Conservation (phyloP, 2,329 filamentous ascomycete species). For the Pestalotiopsis sp. region DNA sequence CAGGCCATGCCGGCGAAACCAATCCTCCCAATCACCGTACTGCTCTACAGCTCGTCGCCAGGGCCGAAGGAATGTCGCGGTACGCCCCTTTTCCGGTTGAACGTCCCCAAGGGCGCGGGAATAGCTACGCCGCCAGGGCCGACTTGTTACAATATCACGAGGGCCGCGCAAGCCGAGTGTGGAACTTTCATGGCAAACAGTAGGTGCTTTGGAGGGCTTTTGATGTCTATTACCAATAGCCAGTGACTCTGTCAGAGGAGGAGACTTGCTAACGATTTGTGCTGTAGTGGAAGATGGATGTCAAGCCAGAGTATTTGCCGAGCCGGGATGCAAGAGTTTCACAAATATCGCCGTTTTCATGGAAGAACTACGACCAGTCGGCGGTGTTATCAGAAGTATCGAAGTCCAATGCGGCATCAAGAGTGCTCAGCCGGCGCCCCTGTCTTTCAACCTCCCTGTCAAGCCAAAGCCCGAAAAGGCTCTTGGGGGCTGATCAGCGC, state of each 20-base stretch:
- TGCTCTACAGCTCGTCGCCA: slow-evolving; percentile 38
- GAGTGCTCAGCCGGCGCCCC: slow-evolving; percentile 23
- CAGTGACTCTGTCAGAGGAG: too few species aligned
- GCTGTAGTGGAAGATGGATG: slow-evolving; percentile 32
- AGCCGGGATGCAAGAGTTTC: slow-evolving; percentile 32
- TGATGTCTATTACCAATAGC: too few species aligned
- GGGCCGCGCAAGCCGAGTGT: slow-evolving; percentile 29
- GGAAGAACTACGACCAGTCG: slow-evolving; percentile 31
- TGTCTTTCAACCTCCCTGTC: slow-evolving; percentile 18
- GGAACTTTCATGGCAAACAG: slow-evolving; percentile 34
- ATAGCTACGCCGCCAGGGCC: slow-evolving; percentile 18
- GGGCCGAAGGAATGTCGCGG: slow-evolving; percentile 37
- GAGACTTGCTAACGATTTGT: neutral
- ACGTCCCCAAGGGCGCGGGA: slow-evolving; percentile 24
- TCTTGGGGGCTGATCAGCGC: neutral
- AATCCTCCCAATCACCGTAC: slow-evolving; percentile 47
- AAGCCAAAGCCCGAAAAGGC: neutral
- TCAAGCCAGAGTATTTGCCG: slow-evolving; percentile 35
- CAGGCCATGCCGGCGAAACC: slow-evolving; percentile 24
- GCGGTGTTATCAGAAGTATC: slow-evolving; percentile 35
- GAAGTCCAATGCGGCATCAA: slow-evolving; percentile 34
- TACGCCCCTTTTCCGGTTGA: slow-evolving; percentile 24
- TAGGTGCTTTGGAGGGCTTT: neutral
- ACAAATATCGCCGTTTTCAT: slow-evolving; percentile 37
- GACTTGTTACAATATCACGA: slow-evolving; percentile 35